Evolutionary conservation across 1,139 yeast genomes (phyloP).

Genomic region (Suhomyces coccinellae): DNA sequence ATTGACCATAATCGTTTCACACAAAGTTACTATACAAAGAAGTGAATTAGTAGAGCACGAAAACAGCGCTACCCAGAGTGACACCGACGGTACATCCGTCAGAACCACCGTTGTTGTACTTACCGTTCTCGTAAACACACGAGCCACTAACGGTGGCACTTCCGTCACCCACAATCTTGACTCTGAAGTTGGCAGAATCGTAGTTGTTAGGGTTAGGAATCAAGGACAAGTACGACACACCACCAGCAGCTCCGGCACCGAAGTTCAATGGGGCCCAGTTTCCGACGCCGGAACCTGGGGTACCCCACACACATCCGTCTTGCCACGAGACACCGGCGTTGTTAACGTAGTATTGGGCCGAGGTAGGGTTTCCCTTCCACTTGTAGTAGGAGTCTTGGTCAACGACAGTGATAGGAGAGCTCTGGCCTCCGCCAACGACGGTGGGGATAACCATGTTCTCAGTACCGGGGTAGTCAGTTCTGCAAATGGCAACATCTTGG

Average conservation of each 20-base stretch:
- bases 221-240: slow-evolving; percentile 82
- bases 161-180: slow-evolving; percentile 68
- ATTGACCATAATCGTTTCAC: slow-evolving; percentile 1
- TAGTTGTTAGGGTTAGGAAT: slow-evolving; percentile 94
- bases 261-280: slow-evolving; percentile 98
- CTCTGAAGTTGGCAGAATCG: slow-evolving; percentile 75
- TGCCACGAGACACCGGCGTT: slow-evolving; percentile 87
- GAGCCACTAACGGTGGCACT: slow-evolving; percentile 68
- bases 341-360: slow-evolving; percentile 96
- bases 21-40: slow-evolving; percentile 1
- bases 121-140: slow-evolving; percentile 80
- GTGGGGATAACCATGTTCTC: slow-evolving; percentile 98
- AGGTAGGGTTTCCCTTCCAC: slow-evolving; percentile 82
- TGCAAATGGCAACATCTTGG: slow-evolving; percentile 79
- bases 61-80: slow-evolving; percentile 74
- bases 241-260: slow-evolving; percentile 85
- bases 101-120: slow-evolving; percentile 61
- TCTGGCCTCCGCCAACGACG: slow-evolving; percentile 64
- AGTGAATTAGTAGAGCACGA: slow-evolving; percentile 51
- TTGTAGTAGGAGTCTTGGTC: slow-evolving; percentile 72
- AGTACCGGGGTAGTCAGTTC: slow-evolving; percentile 98
- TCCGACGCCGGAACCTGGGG: slow-evolving; percentile 76
- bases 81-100: slow-evolving; percentile 96
- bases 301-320: slow-evolving; percentile 95
- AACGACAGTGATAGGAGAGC: slow-evolving; percentile 73